Conservation (phyloP, 176 grass and related monocot species). For the Eleusine coracana region DNA sequence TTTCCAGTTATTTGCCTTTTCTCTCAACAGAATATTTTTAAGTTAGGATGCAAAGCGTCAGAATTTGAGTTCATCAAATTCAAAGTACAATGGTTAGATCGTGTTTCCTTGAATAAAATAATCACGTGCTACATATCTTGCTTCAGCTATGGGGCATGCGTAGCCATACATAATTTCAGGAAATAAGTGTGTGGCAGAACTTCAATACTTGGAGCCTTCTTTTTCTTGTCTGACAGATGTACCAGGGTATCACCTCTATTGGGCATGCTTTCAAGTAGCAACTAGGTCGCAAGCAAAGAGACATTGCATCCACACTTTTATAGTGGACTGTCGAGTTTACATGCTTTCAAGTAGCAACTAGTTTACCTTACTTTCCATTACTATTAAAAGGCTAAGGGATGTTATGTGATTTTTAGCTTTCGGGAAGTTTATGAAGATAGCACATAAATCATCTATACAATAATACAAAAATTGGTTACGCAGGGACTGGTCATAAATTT, state of each 20-base stretch:
- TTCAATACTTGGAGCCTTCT: not conserved
- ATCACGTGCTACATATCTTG: conserved; percentile 1
- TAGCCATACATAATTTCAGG: not conserved
- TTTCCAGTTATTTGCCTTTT: not conserved
- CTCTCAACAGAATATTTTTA: not conserved
- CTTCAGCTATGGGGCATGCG: not conserved
- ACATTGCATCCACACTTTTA: not conserved
- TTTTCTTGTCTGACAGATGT: conserved; percentile 21
- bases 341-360: no score
- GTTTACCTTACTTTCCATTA: not conserved
- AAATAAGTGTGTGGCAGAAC: not conserved
- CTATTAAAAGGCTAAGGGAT: not conserved
- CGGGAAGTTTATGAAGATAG: conserved; percentile 2
- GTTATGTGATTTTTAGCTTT: not conserved
- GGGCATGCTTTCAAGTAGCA: not conserved
- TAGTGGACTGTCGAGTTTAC: not conserved
- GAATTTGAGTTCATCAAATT: not conserved
- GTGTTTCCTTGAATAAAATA: not conserved
- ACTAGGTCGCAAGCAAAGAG: not conserved
- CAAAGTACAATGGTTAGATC: conserved; percentile 2
- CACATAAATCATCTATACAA: not conserved
- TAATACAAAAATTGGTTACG: not conserved
- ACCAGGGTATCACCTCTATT: no score
- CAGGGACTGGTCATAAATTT: not conserved
- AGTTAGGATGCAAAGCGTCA: not conserved